Evolutionary conservation across 768 basidiomycete genomes (phyloP), one percentile per base, ranked within the genome.

Genomic region (Psilocybe cubensis): DNA sequence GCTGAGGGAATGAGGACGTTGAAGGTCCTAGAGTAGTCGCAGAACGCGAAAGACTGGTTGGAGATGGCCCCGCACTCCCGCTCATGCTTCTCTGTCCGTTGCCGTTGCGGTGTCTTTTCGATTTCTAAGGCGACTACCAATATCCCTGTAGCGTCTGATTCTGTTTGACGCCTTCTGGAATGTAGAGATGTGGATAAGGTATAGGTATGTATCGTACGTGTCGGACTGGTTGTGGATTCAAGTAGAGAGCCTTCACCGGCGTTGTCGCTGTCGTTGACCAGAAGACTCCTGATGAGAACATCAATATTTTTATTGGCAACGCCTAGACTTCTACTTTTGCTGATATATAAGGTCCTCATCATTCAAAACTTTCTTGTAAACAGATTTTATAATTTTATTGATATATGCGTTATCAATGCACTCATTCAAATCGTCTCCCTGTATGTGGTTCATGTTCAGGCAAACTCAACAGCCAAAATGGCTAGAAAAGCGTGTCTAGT

Each of bases 31-130:
- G n/a, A 8, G 40, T 21, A 29, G 28, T 57, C 20, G 55, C 46
- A 17, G 48, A 1, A 23, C 24, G 46, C 18, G 38, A 25, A 25
- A 41, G 6, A n/a, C 21, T 61, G 27, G 18, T 50, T 46, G 42
- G 52, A 44, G 59, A 52, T 23, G 59, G 54, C n/a, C 38, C 43
- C 42, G 54, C 44, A 27, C 21, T 54, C 27, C 50, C 50, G 41
- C 38, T 41, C 43, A 33, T 38, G 35, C 25, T 51, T 53, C 38
- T 51, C 47, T 45, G 17, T 11, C 21, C 14, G 33, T 35, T 51
- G 20, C 21, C 20, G 43, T 45, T 45, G 20, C 25, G 18, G 20
- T 14, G 43, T 12, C 35, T 38, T 38, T 38, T 17, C 9, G 35
- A 38, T 38, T 38, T 38, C 35, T 38, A 38, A 38, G 35, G 35